A percentile compares a stretch with the other conserved stretches of the same genome.
These are phyloP conservation scores for Speleostelium caveatum DNA, from an alignment of 78 protist species.

Conservation along the genomic window DNA sequence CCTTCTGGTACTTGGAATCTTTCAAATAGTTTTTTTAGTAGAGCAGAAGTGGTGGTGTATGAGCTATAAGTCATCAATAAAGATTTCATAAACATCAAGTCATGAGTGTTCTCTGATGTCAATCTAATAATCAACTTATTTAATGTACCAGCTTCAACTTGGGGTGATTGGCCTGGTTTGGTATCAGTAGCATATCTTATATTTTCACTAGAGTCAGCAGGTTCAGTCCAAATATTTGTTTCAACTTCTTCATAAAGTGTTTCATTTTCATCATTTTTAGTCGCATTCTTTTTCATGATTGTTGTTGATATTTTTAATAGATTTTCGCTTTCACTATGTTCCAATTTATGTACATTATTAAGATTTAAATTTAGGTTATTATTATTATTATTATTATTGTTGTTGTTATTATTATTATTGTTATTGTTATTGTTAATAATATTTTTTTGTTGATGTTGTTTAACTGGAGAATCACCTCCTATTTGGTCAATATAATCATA, in stretches of 20 bases:
- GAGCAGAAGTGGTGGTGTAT: conserved; percentile 33
- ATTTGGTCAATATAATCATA: background rate
- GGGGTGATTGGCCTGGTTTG: background rate
- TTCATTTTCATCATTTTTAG: background rate
- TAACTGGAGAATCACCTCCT: too few species aligned
- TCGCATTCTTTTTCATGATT: background rate
- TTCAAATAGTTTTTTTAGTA: conserved; percentile 72
- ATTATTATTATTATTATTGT: background rate
- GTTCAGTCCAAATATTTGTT: conserved; percentile 68
- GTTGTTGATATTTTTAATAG: too few species aligned
- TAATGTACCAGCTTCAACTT: conserved; percentile 60
- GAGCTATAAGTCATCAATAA: conserved; percentile 78
- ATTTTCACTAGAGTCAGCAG: conserved; percentile 39
- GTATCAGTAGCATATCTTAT: conserved; percentile 5
- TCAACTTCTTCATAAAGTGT: conserved; percentile 13
- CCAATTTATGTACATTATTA: too few species aligned
- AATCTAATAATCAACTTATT: conserved; percentile 55
- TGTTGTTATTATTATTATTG: too few species aligned
- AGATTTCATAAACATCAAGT: conserved; percentile 78
- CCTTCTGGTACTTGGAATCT: conserved; percentile 64
- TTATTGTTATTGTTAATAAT: too few species aligned
- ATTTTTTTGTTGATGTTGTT: background rate
- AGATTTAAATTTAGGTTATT: too few species aligned
- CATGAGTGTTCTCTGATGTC: conserved; percentile 50
- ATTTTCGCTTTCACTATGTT: background rate